Base-by-base conservation (phyloP, 2,329 filamentous ascomycete genomes). In the Fusarium nanum region DNA sequence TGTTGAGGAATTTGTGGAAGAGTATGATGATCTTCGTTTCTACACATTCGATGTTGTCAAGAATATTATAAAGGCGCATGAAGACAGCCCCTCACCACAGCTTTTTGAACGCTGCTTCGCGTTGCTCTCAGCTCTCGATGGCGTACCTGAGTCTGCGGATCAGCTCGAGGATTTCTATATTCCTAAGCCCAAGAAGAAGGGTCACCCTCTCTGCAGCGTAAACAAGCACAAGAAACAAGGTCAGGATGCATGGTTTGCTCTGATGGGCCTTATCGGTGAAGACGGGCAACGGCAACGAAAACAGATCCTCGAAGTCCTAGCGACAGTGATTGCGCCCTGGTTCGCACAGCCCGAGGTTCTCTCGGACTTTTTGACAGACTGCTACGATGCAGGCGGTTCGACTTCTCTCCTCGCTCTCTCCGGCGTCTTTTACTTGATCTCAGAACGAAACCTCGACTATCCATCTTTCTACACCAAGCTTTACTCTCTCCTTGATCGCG, bases 331-430 rank as follows among this genome's bases (percentile, higher is more conserved):
- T 73, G 92, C 92, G 25, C 94, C 95, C 1, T 97, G 93, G 92
- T 97, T 98, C 80, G 87, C 85, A 49, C 92, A 93, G 67, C 92
- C 94, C 3, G 95, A 98, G 76, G 86, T 97, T 42, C 86, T 99
- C 34, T 94, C 97, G 86, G 96, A 99, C 82, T 99, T 98, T 80
- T 83, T 99, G 58, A 97, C 94, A n/a, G 93, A 96, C 81, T 97
- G 91, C 30, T 98, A 97, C 82, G 87, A 98, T 75, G 84, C 90
- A 10, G 94, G 95, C 54, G 96, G 96, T 46, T 92, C 93, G 16
- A 93, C 91, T 49, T 95, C 96, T 7, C 85, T 99, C 7, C 87
- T 98, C 22, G 94, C 97, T 3, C 85, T 99, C 2, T 97, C 93
- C 1, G 96, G 96, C 54, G 90, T 99, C 47, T 99, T 97, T 83